Evolutionary conservation across 768 basidiomycete genomes (phyloP), one percentile per base, ranked within the genome.

Genomic region (Lactifluus subvellereus): DNA sequence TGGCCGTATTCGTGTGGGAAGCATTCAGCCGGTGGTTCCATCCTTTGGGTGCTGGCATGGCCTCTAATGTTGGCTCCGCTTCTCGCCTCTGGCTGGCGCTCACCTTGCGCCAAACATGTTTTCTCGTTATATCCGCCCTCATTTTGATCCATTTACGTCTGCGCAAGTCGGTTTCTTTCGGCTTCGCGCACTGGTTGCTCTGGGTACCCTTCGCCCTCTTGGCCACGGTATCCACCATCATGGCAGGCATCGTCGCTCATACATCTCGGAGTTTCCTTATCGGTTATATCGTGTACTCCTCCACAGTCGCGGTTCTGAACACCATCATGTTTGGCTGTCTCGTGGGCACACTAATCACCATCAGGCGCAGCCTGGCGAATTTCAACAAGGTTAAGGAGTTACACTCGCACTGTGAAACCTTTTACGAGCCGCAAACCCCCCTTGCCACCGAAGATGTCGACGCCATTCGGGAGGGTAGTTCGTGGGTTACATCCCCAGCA

Each of bases 401-500:
- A 2, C 27, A n/a, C 35, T n/a, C 52, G 6, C 10, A 78, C 20
- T 75, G 76, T 64, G 72, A 80, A 62, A 70, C 78, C 35, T 82
- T 82, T 61, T 80, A 83, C 68, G 80, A 82, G 65, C 79, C 81
- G 18, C 75, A 85, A 33, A 83, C 82, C 0, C 86, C 86, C 0
- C 87, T 89, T 68, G 79, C 80, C 18, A 85, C 85, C 0, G 87
- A 88, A 67, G 88, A 91, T 57, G 77, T 90, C 54, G 85, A 89
- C 63, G 86, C 77, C 20, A 78, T 90, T 56, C 83, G 84, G 22
- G 88, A 90, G 66, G 87, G 88, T 55, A 83, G 83, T 54, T 89
- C 88, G n/a, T 90, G 89, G 88, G 83, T 91, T 63, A 88, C 89
- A 0, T 89, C 88, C 53, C 79, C 81, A 48, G 77, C 82, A 6